Evolutionary conservation across 2,329 filamentous ascomycete genomes (phyloP), one percentile per base, ranked within the genome.

Genomic region (Sporothrix humicola): DNA sequence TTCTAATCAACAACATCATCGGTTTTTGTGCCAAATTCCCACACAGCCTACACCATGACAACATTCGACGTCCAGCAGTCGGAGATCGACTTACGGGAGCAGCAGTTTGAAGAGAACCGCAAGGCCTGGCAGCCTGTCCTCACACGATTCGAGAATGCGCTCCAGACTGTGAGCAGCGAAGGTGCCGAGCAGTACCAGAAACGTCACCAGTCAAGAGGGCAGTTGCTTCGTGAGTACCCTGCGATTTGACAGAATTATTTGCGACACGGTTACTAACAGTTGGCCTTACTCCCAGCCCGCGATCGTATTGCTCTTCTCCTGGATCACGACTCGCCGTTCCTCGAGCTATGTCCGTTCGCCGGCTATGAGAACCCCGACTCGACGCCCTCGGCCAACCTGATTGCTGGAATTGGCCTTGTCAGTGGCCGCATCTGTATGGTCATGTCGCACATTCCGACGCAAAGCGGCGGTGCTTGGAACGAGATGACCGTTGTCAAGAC

Each of bases 391-490:
- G 68, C 68, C 6, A 70, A n/a, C n/a, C 68, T 70, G 15, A 70
- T 70, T 26, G 68, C 68, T 9, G 68, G 68, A 17, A 58, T 70
- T 26, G 68, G 68, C 10, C 42, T 56, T 15, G 50, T 70, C 50
- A 42, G 68, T 23, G 68, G 68, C 26, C 23, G 37, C 7, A 50
- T 37, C 31, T 70, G 68, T 48, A 58, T 58, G 68, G 50, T 44
- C 26, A 23, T 70, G 31, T 70, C 50, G 50, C 68, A 70, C 37
- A 37, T 70, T 12, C 68, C 68, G 3, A 56, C 68, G 8, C 52
- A 56, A 31, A 70, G 31, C n/a, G 68, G 68, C 4, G 50, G 68
- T 23, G 68, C 66, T 17, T 70, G 68, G 68, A 70, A 70, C 42
- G 68, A 70, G 17, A 70, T 50, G 48, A 70, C 20, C 13, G 59